Base-by-base conservation (phyloP, 345 rosid species). In the Brassica cretica region DNA sequence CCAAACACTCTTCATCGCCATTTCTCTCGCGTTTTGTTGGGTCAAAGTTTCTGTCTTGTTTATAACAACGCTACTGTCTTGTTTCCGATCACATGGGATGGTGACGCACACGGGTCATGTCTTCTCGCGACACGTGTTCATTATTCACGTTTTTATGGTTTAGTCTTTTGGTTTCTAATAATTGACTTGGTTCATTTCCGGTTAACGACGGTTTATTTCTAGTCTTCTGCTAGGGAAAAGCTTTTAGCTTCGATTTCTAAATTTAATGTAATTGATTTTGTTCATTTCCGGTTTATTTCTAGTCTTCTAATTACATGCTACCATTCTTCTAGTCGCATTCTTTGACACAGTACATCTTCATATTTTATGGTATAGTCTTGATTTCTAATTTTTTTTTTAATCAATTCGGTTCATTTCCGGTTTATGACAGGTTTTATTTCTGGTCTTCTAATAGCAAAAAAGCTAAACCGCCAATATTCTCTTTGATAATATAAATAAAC, bases 21-120 rank as follows among this genome's bases (percentile, higher is more conserved):
- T 39, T 0, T 75, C 76, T 78, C 53, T 70, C 73, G 27, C 60
- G 60, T 46, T 80, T 76, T 76, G n/a, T 64, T 63, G 37, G 65
- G 39, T 12, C 14, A 2, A 70, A 33, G 30, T 56, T 56, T 56
- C 4, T 18, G 71, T 12, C 30, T 53, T 8, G 4, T 60, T 27
- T 19, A 21, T 70, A 30, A 39, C 66, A 71, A 21, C 75, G 66
- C 33, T 39, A 64, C 49, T 56, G 49, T 41, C 49, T 41, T 41
- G 5, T 41, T 41, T 64, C 59, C 41, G 59, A 32, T 63, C 14
- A 16, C 66, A 37, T 33, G 75, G 39, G 10, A 14, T 39, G 66
- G 14, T 49, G 55, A 49, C 18, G 15, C 67, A 71, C 60, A 55
- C 25, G 12, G 66, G 6, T 35, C 0, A 16, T 5, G 55, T 5